Evolutionary conservation across 176 grass and related monocot genomes (phyloP), one percentile per base, ranked within the genome.

Genomic region (sorghum (Sorghum bicolor)): DNA sequence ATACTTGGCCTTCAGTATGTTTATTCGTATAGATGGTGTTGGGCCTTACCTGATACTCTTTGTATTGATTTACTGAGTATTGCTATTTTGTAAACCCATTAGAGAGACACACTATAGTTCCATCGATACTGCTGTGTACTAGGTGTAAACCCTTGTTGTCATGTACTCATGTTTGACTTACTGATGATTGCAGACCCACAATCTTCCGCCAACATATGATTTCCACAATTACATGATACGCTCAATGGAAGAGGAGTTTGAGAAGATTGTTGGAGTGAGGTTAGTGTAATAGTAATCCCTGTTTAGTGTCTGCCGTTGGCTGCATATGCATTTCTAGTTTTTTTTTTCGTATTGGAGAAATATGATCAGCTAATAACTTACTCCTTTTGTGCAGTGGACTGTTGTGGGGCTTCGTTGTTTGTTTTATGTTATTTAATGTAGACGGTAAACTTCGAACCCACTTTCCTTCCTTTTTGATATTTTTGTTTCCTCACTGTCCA

Each of bases 201-300:
- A 98, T 84, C 96, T 98, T 90, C 4, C 77, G 4, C 57, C 83
- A 61, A 89, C 81, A 20, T 98, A 96, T 62, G 96, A 98, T 93
- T 98, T 96, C 84, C 93, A 98, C 76, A 87, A 85, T 57, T 98
- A 96, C 43, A 98, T 96, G 93, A 90, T 98, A 90, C 91, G 96
- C 38, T 98, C 93, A 31, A 87, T 98, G 91, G 96, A 98, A 98
- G 96, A 98, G 76, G 96, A 98, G 60, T 95, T 98, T 84, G 88
- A 92, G 83, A 95, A 75, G 74, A 98, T 98, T 86, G 96, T 96
- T 69, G 96, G 96, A 80, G 96, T 98, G 57, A 98, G 96, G 96
- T 98, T 73, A 78, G 85, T 84, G 48, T 76, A 67, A n/a, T 16
- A 43, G 14, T 33, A 28, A 28, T 29, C 12, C 48, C 17, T 50